Conservation (phyloP, 208 protist species). For the Crithidia acanthocephali region DNA sequence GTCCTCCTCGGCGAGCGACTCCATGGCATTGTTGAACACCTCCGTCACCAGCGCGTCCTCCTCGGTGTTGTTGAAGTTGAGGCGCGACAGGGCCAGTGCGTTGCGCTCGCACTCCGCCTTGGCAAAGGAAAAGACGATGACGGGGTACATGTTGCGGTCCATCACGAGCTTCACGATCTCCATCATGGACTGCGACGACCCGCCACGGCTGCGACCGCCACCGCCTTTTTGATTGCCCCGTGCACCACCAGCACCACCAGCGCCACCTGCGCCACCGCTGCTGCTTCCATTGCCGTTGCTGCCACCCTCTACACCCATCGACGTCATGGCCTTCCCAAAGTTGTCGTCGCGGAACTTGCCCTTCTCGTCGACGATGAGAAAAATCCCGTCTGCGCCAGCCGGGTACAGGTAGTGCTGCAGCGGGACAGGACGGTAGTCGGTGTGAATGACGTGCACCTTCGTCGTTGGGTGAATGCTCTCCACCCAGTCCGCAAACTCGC, state of each 20-base stretch:
- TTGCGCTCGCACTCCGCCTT: conserved; percentile 98
- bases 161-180: conserved; percentile 98
- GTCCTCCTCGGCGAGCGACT: conserved; percentile 95
- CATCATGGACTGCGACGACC: conserved; percentile 79
- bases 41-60: conserved; percentile 94
- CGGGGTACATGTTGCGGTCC: conserved; percentile 96
- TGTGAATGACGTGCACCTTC: conserved; percentile 99
- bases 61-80: conserved; percentile 96
- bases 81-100: conserved; percentile 92
- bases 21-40: conserved; percentile 97
- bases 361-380: conserved; percentile 97
- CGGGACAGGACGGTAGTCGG: conserved; percentile 99
- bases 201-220: conserved; percentile 23
- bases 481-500: conserved; percentile 99
- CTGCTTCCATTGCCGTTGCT: conserved; percentile 23
- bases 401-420: conserved; percentile 99
- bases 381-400: conserved; percentile 96
- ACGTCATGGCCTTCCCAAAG: conserved; percentile 95
- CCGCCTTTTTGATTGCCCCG: conserved; percentile 25
- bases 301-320: conserved; percentile 59
- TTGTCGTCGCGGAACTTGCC: conserved; percentile 96
- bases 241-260: conserved; percentile 12
- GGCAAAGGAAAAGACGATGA: conserved; percentile 99
- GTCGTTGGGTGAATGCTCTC: conserved; percentile 96
- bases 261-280: conserved; percentile 32